Base-by-base conservation (phyloP, 352 stramenopile species). In the Halophytophthora batemanensis region DNA sequence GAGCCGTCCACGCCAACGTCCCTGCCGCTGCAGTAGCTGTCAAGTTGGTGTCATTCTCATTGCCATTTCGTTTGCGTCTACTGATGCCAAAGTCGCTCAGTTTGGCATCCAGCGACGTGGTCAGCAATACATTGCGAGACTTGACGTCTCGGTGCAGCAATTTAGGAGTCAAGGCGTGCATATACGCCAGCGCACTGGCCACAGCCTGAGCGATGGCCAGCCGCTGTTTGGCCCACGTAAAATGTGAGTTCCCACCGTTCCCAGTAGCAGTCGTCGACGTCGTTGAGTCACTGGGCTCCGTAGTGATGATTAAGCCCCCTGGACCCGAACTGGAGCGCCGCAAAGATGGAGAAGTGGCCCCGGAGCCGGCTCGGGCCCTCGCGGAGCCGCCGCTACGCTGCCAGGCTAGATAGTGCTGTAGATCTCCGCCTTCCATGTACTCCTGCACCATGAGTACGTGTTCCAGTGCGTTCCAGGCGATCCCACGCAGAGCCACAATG, bases 121-220 rank as follows among this genome's bases (percentile, higher is more conserved):
- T 74, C 11, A 95, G 47, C 22, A 95, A 42, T n/a, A 97, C 73
- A 57, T 95, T 97, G 23, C 81, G 82, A n/a, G 82, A 90, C 53
- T 96, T 96, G 29, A 96, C 61, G 54, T 96, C 86, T 21, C 81
- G 82, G 57, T 96, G 86, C 19, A 96, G 64, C 48, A 95, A 68
- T 48, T 87, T 85, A n/a, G 84, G 85, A 1, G 60, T 74, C 21
- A 86, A 56, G 10, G 49, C 67, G 58, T 96, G 86, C 39, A 97
- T 69, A 61, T 94, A 96, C 18, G 64, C 55, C 38, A 97, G 66
- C 12, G 86, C 87, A 21, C 65, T 71, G 1, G 77, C 82, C 15
- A 90, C 55, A 12, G 66, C 63, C 49, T 76, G 57, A 6, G 82
- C 77, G 29, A 92, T 71, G 17, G 62, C 58, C 14, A 89, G 58